Conservation (phyloP, 75 land plant genomes). For the Pinus tabuliformis region DNA sequence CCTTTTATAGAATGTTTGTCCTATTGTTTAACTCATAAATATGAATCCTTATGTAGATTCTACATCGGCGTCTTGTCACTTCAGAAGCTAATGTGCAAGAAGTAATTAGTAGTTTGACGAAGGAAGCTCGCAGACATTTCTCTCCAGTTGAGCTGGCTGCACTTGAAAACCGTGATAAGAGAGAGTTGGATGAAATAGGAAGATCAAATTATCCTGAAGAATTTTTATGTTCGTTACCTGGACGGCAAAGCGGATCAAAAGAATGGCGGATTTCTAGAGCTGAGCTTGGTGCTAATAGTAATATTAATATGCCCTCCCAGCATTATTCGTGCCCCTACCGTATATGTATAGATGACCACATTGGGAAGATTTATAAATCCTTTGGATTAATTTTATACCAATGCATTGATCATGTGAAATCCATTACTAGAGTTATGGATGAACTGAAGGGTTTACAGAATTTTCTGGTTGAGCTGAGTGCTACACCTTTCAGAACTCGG, state of each 20-base stretch:
- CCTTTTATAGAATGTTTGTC: neutral
- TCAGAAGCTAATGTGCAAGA: slow-evolving; percentile 47
- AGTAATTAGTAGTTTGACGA: slow-evolving; percentile 50
- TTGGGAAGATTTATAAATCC: slow-evolving; percentile 45
- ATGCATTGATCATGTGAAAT: slow-evolving; percentile 10
- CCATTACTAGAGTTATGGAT: slow-evolving; percentile 31
- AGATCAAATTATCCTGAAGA: slow-evolving; percentile 25
- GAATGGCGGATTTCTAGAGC: slow-evolving; percentile 85
- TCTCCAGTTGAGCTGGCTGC: slow-evolving; percentile 21
- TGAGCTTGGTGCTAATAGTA: slow-evolving; percentile 48
- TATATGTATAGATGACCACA: slow-evolving; percentile 76
- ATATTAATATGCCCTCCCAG: slow-evolving; percentile 14
- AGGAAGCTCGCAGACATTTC: slow-evolving; percentile 38
- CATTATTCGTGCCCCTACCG: slow-evolving; percentile 49
- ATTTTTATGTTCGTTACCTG: slow-evolving; percentile 51
- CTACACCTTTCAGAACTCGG: slow-evolving; percentile 47
- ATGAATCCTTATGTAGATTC: slow-evolving; percentile 33
- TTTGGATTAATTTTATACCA: slow-evolving; percentile 32
- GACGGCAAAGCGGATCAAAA: slow-evolving; percentile 85
- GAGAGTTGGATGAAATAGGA: slow-evolving; percentile 58
- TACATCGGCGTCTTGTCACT: slow-evolving; percentile 53
- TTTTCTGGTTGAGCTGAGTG: slow-evolving; percentile 41
- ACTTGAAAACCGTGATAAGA: slow-evolving; percentile 52
- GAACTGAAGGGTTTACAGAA: slow-evolving; percentile 29
- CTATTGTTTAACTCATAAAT: neutral